phyloP scores from a whole-genome alignment of 495 filamentous ascomycete genomes.

The Talaromyces proteolyticus region DNA sequence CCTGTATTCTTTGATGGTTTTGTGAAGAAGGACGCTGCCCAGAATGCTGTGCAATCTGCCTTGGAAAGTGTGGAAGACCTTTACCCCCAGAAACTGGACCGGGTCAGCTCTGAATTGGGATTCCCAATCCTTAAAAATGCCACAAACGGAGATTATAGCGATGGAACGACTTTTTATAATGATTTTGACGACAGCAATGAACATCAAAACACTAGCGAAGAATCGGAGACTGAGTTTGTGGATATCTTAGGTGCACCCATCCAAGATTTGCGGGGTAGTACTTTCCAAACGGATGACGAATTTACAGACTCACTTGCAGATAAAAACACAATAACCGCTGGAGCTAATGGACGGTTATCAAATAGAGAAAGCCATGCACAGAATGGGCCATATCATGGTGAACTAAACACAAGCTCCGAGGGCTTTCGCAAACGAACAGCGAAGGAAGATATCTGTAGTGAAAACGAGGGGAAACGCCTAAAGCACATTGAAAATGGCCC shows the following conservation, averaged over 20 bases:
- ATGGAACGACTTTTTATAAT: slow-evolving; percentile 38
- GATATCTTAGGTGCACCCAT: neutral
- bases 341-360: neutral
- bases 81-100: slow-evolving; percentile 58
- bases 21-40: slow-evolving; percentile 43
- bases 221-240: slow-evolving; percentile 10
- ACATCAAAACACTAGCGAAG: slow-evolving; percentile 7
- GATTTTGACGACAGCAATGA: slow-evolving; percentile 16
- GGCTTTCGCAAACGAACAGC: slow-evolving; percentile 8
- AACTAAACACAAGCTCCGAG: neutral
- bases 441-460: slow-evolving; percentile 1
- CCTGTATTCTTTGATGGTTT: slow-evolving; percentile 59
- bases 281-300: slow-evolving; percentile 18
- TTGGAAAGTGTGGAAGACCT: slow-evolving; percentile 83
- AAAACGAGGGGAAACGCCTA: slow-evolving; percentile 19
- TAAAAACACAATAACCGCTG: neutral
- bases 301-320: neutral
- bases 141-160: slow-evolving; percentile 36
- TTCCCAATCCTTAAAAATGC: neutral
- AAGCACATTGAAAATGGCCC: slow-evolving; percentile 15
- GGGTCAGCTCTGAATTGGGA: slow-evolving; percentile 11
- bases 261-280: slow-evolving; percentile 1
- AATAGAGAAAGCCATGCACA: neutral
- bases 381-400: neutral
- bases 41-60: slow-evolving; percentile 60